These are phyloP conservation scores for Hyphopichia khmerensis DNA, from an alignment of 1,139 yeast species.

Conservation along the genomic window DNA sequence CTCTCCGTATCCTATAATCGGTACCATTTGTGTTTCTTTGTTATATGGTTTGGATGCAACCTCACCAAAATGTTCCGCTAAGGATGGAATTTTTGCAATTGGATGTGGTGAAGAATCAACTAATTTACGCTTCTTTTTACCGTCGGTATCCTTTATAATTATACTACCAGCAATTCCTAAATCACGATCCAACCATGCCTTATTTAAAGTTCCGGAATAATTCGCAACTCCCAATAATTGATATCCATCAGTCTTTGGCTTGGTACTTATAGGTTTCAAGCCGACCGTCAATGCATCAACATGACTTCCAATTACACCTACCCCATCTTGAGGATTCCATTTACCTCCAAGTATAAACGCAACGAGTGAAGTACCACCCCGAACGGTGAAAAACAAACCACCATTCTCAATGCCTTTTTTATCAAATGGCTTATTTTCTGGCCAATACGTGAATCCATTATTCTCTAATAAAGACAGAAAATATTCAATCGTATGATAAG, in stretches of 20 bases:
- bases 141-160: slow-evolving; percentile 23
- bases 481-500: slow-evolving; percentile 54
- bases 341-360: slow-evolving; percentile 42
- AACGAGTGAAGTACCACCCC: slow-evolving; percentile 37
- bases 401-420: slow-evolving; percentile 14
- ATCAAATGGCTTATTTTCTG: slow-evolving; percentile 1
- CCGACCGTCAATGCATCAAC: slow-evolving; percentile 42
- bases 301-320: slow-evolving; percentile 43
- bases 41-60: slow-evolving; percentile 34
- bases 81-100: slow-evolving; percentile 42
- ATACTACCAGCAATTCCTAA: slow-evolving; percentile 48
- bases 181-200: slow-evolving; percentile 45
- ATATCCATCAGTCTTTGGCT: slow-evolving; percentile 34
- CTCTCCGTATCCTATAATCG: slow-evolving; percentile 34
- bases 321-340: slow-evolving; percentile 40
- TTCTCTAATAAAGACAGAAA: slow-evolving; percentile 41
- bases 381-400: slow-evolving; percentile 30
- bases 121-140: slow-evolving; percentile 22
- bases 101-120: slow-evolving; percentile 40
- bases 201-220: slow-evolving; percentile 38
- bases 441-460: slow-evolving; percentile 49
- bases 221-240: slow-evolving; percentile 45
- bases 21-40: slow-evolving; percentile 42
- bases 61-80: slow-evolving; percentile 42
- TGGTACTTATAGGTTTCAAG: slow-evolving; percentile 37